A percentile compares a stretch with the other conserved stretches of the same genome.
These are phyloP conservation scores for Sabuloglossum arenarium DNA, from an alignment of 495 filamentous ascomycete genomes.

Conservation along the genomic window DNA sequence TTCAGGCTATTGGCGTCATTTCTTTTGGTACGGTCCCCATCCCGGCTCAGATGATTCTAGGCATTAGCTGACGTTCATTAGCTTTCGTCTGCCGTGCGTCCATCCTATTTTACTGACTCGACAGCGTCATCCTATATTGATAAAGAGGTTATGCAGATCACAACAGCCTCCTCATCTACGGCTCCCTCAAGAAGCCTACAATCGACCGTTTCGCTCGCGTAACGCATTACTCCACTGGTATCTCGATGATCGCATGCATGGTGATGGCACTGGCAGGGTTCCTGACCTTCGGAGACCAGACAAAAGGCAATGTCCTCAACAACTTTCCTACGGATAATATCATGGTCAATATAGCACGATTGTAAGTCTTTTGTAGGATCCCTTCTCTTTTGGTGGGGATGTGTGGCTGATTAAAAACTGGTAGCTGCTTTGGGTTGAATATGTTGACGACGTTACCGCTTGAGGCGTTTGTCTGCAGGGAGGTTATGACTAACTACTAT, in stretches of 20 bases:
- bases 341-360: constrained; percentile 80
- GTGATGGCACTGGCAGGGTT: constrained; percentile 78
- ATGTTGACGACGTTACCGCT: constrained; percentile 95
- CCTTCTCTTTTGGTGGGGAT: background rate
- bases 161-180: constrained; percentile 93
- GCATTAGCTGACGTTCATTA: constrained; percentile 12
- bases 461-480: constrained; percentile 91
- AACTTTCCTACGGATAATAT: constrained; percentile 82
- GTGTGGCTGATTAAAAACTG: background rate
- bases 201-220: constrained; percentile 82
- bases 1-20: constrained; percentile 92
- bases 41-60: background rate
- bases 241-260: constrained; percentile 78
- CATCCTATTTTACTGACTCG: background rate
- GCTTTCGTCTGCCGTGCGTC: constrained; percentile 68
- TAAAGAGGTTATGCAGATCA: constrained; percentile 36
- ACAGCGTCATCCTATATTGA: constrained; percentile 8
- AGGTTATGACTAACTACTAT: constrained; percentile 90
- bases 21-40: constrained; percentile 55
- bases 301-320: constrained; percentile 88
- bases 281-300: constrained; percentile 78
- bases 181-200: constrained; percentile 80
- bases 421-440: constrained; percentile 76
- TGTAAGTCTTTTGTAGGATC: constrained; percentile 26
- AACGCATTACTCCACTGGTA: constrained; percentile 75